These are phyloP conservation scores for Sclerotinia glacialis DNA, from an alignment of 2,329 filamentous ascomycete genomes.

Conservation along the genomic window DNA sequence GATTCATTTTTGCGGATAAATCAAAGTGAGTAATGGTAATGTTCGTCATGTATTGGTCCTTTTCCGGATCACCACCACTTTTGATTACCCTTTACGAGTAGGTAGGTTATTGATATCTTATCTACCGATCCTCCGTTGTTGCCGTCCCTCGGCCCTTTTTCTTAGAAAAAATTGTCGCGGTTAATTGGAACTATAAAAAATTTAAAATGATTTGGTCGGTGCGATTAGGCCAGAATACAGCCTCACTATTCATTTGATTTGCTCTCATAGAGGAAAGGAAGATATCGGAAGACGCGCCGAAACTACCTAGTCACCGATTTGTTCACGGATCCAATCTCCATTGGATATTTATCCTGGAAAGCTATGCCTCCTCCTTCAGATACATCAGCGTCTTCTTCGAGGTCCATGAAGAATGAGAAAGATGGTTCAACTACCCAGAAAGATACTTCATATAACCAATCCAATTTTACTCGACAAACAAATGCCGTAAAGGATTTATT, in stretches of 20 bases:
- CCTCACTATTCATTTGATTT: conserved; percentile 7
- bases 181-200: background rate
- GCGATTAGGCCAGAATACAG: conserved; percentile 4
- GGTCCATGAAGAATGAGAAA: background rate
- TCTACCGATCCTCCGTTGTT: background rate
- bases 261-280: background rate
- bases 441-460: conserved; percentile 19
- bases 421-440: conserved; percentile 1
- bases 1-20: background rate
- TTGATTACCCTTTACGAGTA: no score
- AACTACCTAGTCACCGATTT: conserved; percentile 10
- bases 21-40: background rate
- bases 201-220: background rate
- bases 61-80: background rate
- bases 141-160: conserved; percentile 20
- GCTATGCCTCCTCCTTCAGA: conserved; percentile 12
- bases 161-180: background rate
- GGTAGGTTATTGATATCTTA: background rate
- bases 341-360: background rate
- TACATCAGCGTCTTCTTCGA: background rate
- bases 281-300: conserved; percentile 8
- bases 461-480: conserved; percentile 28
- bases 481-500: conserved; percentile 33
- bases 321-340: background rate
- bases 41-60: background rate